Conservation (phyloP, 2,329 filamentous ascomycete species). For the Microascus cirrosus region DNA sequence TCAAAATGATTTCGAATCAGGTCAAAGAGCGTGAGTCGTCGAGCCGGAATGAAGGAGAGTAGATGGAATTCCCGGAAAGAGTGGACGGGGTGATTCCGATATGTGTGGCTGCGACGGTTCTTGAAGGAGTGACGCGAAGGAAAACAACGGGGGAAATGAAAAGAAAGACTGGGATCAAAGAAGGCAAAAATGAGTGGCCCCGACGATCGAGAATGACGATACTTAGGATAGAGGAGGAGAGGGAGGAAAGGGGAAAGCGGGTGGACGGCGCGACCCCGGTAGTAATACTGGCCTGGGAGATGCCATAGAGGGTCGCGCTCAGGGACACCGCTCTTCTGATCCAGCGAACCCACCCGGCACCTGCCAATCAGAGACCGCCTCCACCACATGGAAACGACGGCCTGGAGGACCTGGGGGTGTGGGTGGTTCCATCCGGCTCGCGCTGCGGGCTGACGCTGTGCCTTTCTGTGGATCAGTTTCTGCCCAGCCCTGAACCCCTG, state of each 20-base stretch:
- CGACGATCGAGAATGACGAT: constrained; percentile 10
- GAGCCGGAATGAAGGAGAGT: constrained; percentile 10
- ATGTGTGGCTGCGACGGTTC: neutral
- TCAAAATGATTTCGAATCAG: neutral
- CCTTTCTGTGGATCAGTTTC: neutral
- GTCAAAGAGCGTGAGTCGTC: neutral
- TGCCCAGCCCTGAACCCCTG: neutral
- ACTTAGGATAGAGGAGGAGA: constrained; percentile 12
- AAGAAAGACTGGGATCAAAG: constrained; percentile 18
- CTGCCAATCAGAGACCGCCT: neutral
- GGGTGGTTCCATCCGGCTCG: neutral
- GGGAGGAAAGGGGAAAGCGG: constrained; percentile 21
- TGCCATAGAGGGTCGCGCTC: constrained; percentile 5
- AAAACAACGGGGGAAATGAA: constrained; percentile 8
- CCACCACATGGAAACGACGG: neutral
- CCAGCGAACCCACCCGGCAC: neutral
- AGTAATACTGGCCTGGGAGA: constrained; percentile 15
- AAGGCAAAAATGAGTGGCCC: constrained; percentile 21
- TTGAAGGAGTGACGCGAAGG: constrained; percentile 9
- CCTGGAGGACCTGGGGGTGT: neutral
- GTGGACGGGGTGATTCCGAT: constrained; percentile 2
- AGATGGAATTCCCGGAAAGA: constrained; percentile 20
- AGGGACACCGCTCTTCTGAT: constrained; percentile 5
- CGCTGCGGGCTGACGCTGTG: neutral
- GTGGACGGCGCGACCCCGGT: constrained; percentile 23